phyloP scores from a whole-genome alignment of 2,329 filamentous ascomycete genomes.

The Gaeumannomyces sp. region DNA sequence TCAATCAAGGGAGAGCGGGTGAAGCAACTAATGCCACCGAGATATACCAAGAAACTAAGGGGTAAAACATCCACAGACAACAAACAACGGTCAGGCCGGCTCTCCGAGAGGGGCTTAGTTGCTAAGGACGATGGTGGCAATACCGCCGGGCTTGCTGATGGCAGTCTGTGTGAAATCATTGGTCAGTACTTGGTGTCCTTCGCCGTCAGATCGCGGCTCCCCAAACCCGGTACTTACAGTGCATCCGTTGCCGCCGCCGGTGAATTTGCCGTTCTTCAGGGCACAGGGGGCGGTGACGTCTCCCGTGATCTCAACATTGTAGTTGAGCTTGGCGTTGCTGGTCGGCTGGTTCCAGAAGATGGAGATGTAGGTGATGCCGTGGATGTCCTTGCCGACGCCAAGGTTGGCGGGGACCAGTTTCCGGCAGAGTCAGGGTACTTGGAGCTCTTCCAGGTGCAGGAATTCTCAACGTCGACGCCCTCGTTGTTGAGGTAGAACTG shows the following conservation, averaged over 20 bases:
- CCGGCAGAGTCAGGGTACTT: conserved; percentile 50
- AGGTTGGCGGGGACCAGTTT: conserved; percentile 84
- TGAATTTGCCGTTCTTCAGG: conserved; percentile 58
- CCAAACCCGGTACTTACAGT: conserved; percentile 56
- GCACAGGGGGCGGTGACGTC: conserved; percentile 56
- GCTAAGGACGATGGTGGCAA: conserved; percentile 37
- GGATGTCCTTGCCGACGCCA: conserved; percentile 64
- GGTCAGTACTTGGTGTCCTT: conserved; percentile 15
- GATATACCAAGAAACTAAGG: conserved; percentile 3
- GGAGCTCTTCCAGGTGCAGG: conserved; percentile 67
- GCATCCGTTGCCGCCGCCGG: conserved; percentile 59
- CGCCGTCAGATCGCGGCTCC: not conserved
- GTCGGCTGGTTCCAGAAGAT: conserved; percentile 82
- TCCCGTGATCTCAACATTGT: conserved; percentile 70
- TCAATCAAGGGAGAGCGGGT: conserved; percentile 5
- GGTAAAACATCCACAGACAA: conserved; percentile 9
- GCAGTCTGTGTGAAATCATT: conserved; percentile 30
- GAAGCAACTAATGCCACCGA: conserved; percentile 8
- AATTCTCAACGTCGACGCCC: conserved; percentile 58
- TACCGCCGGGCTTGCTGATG: conserved; percentile 31
- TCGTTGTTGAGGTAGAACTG: conserved; percentile 96
- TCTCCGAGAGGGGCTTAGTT: conserved; percentile 10
- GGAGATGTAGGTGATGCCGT: conserved; percentile 69
- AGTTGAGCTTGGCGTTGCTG: conserved; percentile 62
- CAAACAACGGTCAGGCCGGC: conserved; percentile 8